Conservation (phyloP, 345 rosid genomes). For the Erysimum cheiranthoides region DNA sequence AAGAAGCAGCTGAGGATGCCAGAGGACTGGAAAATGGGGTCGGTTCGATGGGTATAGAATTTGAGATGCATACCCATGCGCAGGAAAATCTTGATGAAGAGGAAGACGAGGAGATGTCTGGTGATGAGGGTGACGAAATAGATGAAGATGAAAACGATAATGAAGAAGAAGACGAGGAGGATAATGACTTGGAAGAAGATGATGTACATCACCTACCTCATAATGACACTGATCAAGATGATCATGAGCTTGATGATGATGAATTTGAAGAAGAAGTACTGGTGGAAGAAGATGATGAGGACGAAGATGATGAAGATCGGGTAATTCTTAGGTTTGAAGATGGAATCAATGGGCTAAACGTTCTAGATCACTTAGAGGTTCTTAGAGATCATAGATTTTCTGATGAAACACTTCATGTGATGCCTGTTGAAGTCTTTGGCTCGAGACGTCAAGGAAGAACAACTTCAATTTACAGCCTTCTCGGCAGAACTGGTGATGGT, state of each 20-base stretch:
- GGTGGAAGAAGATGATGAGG: constrained; percentile 92
- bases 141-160: constrained; percentile 82
- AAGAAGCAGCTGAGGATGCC: constrained; percentile 76
- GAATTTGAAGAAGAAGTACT: constrained; percentile 91
- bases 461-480: constrained; percentile 91
- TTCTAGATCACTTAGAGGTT: constrained; percentile 93
- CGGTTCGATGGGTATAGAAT: constrained; percentile 70
- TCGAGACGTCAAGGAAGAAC: constrained; percentile 96
- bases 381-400: constrained; percentile 86
- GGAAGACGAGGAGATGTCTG: constrained; percentile 88
- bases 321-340: constrained; percentile 88
- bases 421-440: constrained; percentile 98
- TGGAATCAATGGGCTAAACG: constrained; percentile 88
- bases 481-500: constrained; percentile 76
- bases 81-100: constrained; percentile 87
- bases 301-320: constrained; percentile 71
- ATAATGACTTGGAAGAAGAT: constrained; percentile 85
- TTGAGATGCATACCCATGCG: constrained; percentile 79
- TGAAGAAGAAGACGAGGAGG: constrained; percentile 86
- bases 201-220: constrained; percentile 89
- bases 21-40: constrained; percentile 77
- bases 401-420: constrained; percentile 84
- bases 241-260: constrained; percentile 97
- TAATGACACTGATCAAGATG: constrained; percentile 94
- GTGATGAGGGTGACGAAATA: constrained; percentile 76